Evolutionary conservation across 768 basidiomycete genomes (phyloP).

Genomic region (Lactifluus pinguis): DNA sequence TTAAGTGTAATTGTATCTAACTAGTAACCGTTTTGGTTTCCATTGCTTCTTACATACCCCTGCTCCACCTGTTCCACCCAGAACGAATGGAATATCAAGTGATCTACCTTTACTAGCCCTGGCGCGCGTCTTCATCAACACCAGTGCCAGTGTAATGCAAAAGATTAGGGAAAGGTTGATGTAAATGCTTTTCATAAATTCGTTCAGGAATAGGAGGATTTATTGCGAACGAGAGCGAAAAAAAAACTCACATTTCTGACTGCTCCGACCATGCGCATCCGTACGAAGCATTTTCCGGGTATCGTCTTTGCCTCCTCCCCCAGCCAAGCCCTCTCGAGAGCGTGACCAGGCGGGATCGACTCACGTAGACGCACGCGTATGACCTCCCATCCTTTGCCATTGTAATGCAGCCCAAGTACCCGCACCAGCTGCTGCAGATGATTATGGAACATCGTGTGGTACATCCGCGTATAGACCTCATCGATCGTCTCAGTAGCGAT

Average conservation of each 20-base stretch:
- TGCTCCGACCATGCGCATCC: conserved; percentile 50
- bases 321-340: conserved; percentile 43
- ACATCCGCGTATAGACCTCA: conserved; percentile 49
- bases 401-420: conserved; percentile 48
- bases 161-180: conserved; percentile 47
- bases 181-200: conserved; percentile 35
- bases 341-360: conserved; percentile 39
- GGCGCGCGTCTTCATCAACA: too few relatives aligned
- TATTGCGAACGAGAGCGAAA: neutral
- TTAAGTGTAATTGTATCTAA: too few relatives aligned
- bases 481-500: conserved; percentile 43
- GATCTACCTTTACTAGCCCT: too few relatives aligned
- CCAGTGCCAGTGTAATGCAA: conserved; percentile 26
- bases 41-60: too few relatives aligned
- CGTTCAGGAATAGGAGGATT: neutral
- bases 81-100: too few relatives aligned
- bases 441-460: conserved; percentile 51
- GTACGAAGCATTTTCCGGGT: conserved; percentile 47
- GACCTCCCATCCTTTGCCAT: conserved; percentile 43
- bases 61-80: too few relatives aligned
- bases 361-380: conserved; percentile 37
- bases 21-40: too few relatives aligned
- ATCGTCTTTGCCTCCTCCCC: conserved; percentile 39
- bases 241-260: conserved; percentile 41
- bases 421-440: conserved; percentile 52